Percentiles rank a stretch among this genome's conserved stretches.
Evolutionary conservation across 2,329 filamentous ascomycete species (phyloP).

Genomic region (Lachnellula arida): DNA sequence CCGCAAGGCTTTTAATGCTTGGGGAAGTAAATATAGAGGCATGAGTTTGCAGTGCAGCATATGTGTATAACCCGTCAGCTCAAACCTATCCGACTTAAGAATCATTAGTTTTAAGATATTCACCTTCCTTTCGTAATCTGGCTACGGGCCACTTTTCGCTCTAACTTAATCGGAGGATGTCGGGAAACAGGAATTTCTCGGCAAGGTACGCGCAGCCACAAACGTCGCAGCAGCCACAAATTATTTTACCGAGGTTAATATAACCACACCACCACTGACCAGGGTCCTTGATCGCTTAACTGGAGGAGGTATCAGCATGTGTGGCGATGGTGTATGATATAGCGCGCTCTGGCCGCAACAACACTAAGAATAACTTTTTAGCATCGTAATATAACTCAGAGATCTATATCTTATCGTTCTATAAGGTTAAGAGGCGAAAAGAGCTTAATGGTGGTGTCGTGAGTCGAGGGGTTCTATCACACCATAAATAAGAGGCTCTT

Average conservation of each 20-base stretch:
- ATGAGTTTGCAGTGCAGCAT: too few relatives aligned
- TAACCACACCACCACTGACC: background rate
- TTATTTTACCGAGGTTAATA: conserved; percentile 1
- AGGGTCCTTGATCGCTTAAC: conserved; percentile 1
- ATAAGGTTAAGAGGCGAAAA: background rate
- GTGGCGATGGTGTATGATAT: background rate
- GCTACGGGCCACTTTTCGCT: too few relatives aligned
- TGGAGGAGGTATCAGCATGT: background rate
- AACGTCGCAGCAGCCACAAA: background rate
- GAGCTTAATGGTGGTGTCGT: background rate
- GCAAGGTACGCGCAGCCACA: background rate
- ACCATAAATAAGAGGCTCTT: background rate
- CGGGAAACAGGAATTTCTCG: too few relatives aligned
- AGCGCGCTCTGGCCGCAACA: background rate
- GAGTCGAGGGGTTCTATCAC: background rate
- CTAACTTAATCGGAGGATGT: too few relatives aligned
- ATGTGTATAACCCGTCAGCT: too few relatives aligned
- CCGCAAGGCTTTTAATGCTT: too few relatives aligned
- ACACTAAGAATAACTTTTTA: background rate
- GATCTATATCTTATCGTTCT: background rate
- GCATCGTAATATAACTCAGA: background rate
- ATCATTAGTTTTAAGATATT: too few relatives aligned
- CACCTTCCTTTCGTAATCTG: too few relatives aligned
- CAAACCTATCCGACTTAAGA: too few relatives aligned
- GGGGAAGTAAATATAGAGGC: too few relatives aligned